Evolutionary conservation across 345 rosid species (phyloP).

Genomic region (Pugionium dolabratum): DNA sequence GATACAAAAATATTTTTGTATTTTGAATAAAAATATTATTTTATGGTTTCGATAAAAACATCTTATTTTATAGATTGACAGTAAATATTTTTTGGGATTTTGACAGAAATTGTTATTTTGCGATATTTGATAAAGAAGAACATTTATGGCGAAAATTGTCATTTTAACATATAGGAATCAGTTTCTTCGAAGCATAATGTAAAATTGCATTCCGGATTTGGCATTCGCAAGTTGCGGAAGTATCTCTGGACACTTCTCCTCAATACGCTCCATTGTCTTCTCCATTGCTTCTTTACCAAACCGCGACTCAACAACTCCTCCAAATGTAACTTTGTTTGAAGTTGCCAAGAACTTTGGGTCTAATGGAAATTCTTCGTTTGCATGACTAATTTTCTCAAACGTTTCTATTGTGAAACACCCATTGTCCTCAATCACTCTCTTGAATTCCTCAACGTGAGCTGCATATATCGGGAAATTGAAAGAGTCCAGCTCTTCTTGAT

Average conservation of each 20-base stretch:
- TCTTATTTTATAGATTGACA: too few relatives aligned
- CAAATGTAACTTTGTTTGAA: conserved; percentile 30
- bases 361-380: conserved; percentile 19
- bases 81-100: too few relatives aligned
- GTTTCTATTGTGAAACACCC: conserved; percentile 29
- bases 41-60: too few relatives aligned
- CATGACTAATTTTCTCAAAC: conserved; percentile 33
- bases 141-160: not conserved
- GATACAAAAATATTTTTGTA: too few relatives aligned
- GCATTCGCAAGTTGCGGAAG: conserved; percentile 32
- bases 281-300: conserved; percentile 41
- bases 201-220: conserved; percentile 36
- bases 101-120: too few relatives aligned
- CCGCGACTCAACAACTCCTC: conserved; percentile 27
- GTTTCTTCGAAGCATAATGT: conserved; percentile 30
- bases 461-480: conserved; percentile 35
- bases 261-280: conserved; percentile 26
- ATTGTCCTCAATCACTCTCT: conserved; percentile 21
- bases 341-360: conserved; percentile 31
- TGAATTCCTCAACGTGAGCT: conserved; percentile 26
- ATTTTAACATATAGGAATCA: not conserved
- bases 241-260: conserved; percentile 17
- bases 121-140: too few relatives aligned
- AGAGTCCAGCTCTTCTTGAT: conserved; percentile 29
- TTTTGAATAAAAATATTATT: too few relatives aligned